phyloP scores from a whole-genome alignment of 2,329 filamentous ascomycete species.

The Talaromyces sp. region DNA sequence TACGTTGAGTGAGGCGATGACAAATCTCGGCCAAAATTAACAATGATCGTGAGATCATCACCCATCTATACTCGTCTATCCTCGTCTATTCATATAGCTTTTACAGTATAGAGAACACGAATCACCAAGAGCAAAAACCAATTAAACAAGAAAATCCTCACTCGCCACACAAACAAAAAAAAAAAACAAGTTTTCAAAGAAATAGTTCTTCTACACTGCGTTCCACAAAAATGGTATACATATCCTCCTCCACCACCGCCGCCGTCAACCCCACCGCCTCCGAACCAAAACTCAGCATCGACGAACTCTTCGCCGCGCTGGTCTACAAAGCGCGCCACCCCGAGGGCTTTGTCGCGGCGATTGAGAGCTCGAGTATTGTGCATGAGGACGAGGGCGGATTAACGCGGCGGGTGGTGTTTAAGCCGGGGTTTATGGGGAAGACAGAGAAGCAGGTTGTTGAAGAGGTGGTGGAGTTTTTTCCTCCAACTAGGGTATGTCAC shows the following conservation, averaged over 20 bases:
- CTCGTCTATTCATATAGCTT: background rate
- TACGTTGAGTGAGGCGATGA: background rate
- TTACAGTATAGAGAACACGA: background rate
- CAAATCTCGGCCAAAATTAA: background rate
- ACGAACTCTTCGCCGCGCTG: constrained; percentile 41
- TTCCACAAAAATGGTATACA: background rate
- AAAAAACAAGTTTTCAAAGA: too few species aligned
- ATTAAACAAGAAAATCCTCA: too few species aligned
- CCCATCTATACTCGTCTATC: too few species aligned
- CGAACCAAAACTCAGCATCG: constrained; percentile 24
- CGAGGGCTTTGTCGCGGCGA: constrained; percentile 43
- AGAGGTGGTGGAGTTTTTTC: constrained; percentile 36
- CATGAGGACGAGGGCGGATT: constrained; percentile 36
- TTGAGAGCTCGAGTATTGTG: constrained; percentile 36
- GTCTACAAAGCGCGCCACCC: constrained; percentile 43
- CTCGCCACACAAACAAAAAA: too few species aligned
- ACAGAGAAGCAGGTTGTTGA: constrained; percentile 21
- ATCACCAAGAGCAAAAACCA: too few species aligned
- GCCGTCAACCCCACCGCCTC: constrained; percentile 17
- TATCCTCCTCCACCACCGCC: background rate
- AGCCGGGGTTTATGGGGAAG: constrained; percentile 14
- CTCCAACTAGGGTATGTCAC: constrained; percentile 8
- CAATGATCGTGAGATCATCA: background rate
- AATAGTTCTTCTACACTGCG: too few species aligned
- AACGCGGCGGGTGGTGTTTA: constrained; percentile 36